These are phyloP conservation scores for Breviolum minutum DNA, from an alignment of 73 alveolate species.

Conservation along the genomic window DNA sequence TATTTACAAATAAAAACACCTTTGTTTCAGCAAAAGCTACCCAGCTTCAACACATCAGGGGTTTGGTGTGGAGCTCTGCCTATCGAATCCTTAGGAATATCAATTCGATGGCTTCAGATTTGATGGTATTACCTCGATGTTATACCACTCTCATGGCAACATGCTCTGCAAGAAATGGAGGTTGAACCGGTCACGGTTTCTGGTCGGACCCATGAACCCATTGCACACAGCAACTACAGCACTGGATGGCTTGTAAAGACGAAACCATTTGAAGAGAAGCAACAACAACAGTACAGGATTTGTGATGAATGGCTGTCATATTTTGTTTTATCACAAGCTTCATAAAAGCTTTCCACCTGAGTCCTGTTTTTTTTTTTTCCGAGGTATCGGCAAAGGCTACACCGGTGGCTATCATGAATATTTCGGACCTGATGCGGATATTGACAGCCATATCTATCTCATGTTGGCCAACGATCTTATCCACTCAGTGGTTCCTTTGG, in stretches of 20 bases:
- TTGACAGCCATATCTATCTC: slow-evolving; percentile 97
- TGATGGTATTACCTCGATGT: slow-evolving; percentile 99
- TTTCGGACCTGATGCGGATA: slow-evolving; percentile 96
- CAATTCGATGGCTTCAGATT: slow-evolving; percentile 99
- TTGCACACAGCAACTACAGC: too few species aligned
- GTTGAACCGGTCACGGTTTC: background rate
- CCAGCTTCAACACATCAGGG: background rate
- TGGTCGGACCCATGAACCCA: too few species aligned
- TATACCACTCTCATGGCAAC: slow-evolving; percentile 99
- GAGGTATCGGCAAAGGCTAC: slow-evolving; percentile 97
- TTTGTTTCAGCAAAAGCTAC: background rate
- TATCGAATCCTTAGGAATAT: slow-evolving; percentile 97
- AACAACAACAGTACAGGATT: background rate
- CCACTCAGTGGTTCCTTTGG: slow-evolving; percentile 96
- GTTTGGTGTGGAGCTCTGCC: too few species aligned
- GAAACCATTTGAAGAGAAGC: background rate
- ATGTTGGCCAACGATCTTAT: slow-evolving; percentile 99
- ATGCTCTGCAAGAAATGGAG: background rate
- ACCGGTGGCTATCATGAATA: slow-evolving; percentile 98
- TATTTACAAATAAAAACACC: too few species aligned
- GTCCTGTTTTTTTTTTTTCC: background rate
- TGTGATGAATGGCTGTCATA: background rate
- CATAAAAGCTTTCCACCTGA: background rate
- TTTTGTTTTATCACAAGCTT: background rate
- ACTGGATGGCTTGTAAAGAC: background rate